Evolutionary conservation across 805 yeast genomes (phyloP), one percentile per base, ranked within the genome.

Genomic region (Zygosaccharomyces pseudorouxii): DNA sequence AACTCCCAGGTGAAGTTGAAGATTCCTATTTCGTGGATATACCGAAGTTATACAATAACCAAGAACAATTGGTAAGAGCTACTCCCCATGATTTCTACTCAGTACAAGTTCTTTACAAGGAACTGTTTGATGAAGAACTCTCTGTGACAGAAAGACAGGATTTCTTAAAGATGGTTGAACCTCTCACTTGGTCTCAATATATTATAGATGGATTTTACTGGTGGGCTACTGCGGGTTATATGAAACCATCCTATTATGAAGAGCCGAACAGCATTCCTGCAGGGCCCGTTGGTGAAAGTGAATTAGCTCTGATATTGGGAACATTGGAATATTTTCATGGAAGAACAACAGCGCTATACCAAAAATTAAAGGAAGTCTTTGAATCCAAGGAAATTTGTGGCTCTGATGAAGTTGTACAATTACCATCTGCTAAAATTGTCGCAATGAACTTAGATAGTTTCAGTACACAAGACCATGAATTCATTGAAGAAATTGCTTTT

Each of bases 381-480:
- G 55, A 54, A 14, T 36, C 55, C 2, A 49, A 53, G 28, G 57
- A 54, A 27, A 49, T 36, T 4, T 35, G 31, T 8, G 56, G 48
- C 23, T 31, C 51, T 3, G 53, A 47, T 19, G 57, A 50, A 19
- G 29, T 47, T 3, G 51, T 60, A 1, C 40, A 31, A 5, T 23
- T 63, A 4, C 50, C 60, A 3, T 56, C 65, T 1, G 40, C 49
- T 3, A 54, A 56, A 22, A 50, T 67, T 20, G 45, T 53, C 5
- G 47, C 52, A 8, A 45, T 65, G 48, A 56, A 59, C 11, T 47
- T 67, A 10, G 71, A 67, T 48, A 63, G 69, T 41, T 67, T 67
- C 42, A 64, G 69, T 47, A n/a, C 38, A 20, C 62, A 60, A 37
- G 70, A 67, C 48, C 51, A 56, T 22, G 41, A 48, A 14, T 63